Percentiles rank a stretch among this genome's conserved stretches.
These are phyloP conservation scores for Lodderomyces orthopsilosis DNA, from an alignment of 1,139 yeast species.

Conservation along the genomic window DNA sequence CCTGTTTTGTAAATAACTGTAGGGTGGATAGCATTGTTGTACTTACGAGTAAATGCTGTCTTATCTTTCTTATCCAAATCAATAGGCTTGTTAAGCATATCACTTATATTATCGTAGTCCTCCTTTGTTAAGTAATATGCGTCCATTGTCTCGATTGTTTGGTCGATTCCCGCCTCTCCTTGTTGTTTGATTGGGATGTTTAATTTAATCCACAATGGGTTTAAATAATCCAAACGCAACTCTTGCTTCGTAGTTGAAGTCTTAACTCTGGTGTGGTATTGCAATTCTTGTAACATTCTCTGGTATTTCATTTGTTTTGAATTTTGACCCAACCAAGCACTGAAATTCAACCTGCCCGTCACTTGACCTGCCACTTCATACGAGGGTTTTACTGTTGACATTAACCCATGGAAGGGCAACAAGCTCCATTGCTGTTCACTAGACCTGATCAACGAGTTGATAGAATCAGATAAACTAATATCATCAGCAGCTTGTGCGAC, in stretches of 20 bases:
- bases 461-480: slow-evolving; percentile 76
- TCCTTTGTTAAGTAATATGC: slow-evolving; percentile 80
- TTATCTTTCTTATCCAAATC: slow-evolving; percentile 73
- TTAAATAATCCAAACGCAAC: slow-evolving; percentile 74
- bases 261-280: slow-evolving; percentile 78
- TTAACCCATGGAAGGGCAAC: slow-evolving; percentile 86
- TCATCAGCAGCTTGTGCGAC: slow-evolving; percentile 83
- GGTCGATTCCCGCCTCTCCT: slow-evolving; percentile 59
- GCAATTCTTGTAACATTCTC: slow-evolving; percentile 80
- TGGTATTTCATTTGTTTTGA: slow-evolving; percentile 79
- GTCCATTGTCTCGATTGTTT: slow-evolving; percentile 71
- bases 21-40: slow-evolving; percentile 77
- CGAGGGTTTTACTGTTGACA: slow-evolving; percentile 84
- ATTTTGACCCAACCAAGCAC: slow-evolving; percentile 88
- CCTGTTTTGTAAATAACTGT: slow-evolving; percentile 78
- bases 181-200: slow-evolving; percentile 57
- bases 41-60: slow-evolving; percentile 80
- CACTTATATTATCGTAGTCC: slow-evolving; percentile 79
- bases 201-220: slow-evolving; percentile 56
- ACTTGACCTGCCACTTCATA: slow-evolving; percentile 73
- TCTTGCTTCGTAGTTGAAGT: slow-evolving; percentile 77
- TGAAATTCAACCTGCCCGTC: slow-evolving; percentile 69
- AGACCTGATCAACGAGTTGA: slow-evolving; percentile 79
- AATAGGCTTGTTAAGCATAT: slow-evolving; percentile 37
- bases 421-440: slow-evolving; percentile 96